These are phyloP conservation scores for Pelargonium australe DNA, from an alignment of 441 rosid genomes.

Conservation along the genomic window DNA sequence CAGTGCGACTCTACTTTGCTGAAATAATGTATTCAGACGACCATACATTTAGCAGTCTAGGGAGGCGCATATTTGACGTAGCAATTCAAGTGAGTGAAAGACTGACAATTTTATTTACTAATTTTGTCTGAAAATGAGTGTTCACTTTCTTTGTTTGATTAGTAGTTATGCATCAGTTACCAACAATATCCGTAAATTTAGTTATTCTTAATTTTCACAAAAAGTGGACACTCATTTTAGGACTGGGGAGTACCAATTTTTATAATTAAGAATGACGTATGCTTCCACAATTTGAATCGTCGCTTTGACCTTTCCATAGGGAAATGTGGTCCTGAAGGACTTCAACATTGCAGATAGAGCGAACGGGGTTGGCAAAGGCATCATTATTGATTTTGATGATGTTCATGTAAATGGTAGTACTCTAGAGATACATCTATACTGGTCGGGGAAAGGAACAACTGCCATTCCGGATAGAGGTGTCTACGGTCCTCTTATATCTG, in stretches of 20 bases:
- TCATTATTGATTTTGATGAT: slow-evolving; percentile 18
- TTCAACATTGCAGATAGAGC: slow-evolving; percentile 58
- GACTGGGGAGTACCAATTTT: too few relatives aligned
- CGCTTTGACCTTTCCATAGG: slow-evolving; percentile 30
- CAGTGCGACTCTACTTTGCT: slow-evolving; percentile 74
- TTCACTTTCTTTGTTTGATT: too few relatives aligned
- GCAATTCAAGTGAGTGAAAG: slow-evolving; percentile 57
- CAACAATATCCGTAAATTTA: too few relatives aligned
- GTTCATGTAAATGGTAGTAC: slow-evolving; percentile 51
- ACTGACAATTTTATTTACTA: too few relatives aligned
- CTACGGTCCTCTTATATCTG: slow-evolving; percentile 88
- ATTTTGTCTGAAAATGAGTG: background rate
- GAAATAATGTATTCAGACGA: slow-evolving; percentile 61
- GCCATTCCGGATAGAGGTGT: slow-evolving; percentile 57
- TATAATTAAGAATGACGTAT: too few relatives aligned
- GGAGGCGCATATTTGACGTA: slow-evolving; percentile 64
- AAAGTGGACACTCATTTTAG: too few relatives aligned
- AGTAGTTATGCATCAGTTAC: too few relatives aligned
- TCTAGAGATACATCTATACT: slow-evolving; percentile 62
- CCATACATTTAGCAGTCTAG: slow-evolving; percentile 45
- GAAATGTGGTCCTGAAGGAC: slow-evolving; percentile 37
- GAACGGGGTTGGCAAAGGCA: slow-evolving; percentile 49
- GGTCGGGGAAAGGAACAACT: slow-evolving; percentile 93
- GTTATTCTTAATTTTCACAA: too few relatives aligned
- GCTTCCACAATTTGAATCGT: background rate